Percentiles rank a stretch among this genome's conserved stretches.
Conservation (phyloP, 2,329 filamentous ascomycete genomes). For the Fusarium sacchari region DNA sequence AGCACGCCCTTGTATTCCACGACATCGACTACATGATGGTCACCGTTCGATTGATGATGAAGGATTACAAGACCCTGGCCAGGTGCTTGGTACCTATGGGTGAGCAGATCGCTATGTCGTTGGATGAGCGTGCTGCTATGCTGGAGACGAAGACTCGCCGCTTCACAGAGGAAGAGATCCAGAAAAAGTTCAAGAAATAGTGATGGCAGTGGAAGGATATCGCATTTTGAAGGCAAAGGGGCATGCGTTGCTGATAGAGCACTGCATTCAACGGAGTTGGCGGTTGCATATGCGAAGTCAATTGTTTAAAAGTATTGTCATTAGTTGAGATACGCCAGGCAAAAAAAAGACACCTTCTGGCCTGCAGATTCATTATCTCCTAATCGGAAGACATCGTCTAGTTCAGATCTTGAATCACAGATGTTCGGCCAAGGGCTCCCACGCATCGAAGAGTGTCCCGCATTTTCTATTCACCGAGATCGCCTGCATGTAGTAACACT, state of each 20-base stretch:
- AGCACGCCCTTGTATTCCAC: conserved; percentile 79
- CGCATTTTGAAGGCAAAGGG: too few relatives aligned
- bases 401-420: not conserved
- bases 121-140: conserved; percentile 53
- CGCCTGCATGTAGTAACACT: accelerated
- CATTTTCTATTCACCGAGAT: accelerated
- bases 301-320: not conserved
- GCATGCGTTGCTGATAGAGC: not conserved
- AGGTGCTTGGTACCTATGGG: conserved; percentile 79
- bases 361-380: not conserved
- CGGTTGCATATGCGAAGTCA: not conserved
- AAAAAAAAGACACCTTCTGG: accelerated
- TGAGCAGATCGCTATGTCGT: conserved; percentile 72
- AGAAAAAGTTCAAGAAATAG: conserved; percentile 32
- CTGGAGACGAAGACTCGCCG: conserved; percentile 38
- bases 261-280: conserved; percentile 3
- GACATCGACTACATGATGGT: conserved; percentile 86
- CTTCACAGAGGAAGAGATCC: conserved; percentile 41
- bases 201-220: not conserved
- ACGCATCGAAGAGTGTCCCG: not conserved
- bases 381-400: too few relatives aligned
- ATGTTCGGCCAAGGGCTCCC: not conserved
- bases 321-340: not conserved
- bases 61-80: conserved; percentile 77
- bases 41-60: conserved; percentile 72